Percentiles rank a stretch among this genome's conserved stretches.
These are phyloP conservation scores for Adansonia gregorii DNA, from an alignment of 441 rosid genomes.

Conservation along the genomic window DNA sequence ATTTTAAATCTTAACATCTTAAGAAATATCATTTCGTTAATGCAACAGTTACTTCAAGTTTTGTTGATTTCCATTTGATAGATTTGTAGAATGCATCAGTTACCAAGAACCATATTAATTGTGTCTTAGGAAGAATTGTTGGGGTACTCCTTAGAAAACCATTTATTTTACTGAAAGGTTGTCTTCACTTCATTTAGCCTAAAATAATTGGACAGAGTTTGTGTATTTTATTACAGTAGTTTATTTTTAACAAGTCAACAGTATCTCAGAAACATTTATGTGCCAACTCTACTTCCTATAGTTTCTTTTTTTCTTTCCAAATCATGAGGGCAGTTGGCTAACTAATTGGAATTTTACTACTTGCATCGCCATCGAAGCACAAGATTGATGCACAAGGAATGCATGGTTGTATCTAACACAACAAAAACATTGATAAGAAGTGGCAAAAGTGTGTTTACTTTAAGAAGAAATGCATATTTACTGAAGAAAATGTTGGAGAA, in stretches of 20 bases:
- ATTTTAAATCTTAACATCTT: constrained; percentile 4
- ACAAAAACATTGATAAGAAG: background rate
- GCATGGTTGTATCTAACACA: background rate
- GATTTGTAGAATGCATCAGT: constrained; percentile 12
- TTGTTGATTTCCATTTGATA: constrained; percentile 4
- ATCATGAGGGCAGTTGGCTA: background rate
- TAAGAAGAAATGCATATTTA: background rate
- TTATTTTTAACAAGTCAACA: background rate
- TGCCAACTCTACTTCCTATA: background rate
- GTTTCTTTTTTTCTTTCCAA: background rate
- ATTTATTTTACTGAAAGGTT: background rate
- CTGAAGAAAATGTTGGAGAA: constrained; percentile 11
- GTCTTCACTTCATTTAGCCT: constrained; percentile 6
- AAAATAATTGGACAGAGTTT: constrained; percentile 5
- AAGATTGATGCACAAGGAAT: background rate
- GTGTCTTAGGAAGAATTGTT: constrained; percentile 9
- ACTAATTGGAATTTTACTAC: background rate
- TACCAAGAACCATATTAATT: background rate
- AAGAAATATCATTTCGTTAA: background rate
- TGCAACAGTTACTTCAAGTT: background rate
- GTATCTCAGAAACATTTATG: background rate
- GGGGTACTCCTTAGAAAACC: background rate
- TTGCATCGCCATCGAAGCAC: background rate
- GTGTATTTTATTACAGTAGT: background rate
- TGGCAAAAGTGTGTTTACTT: background rate